Percentiles rank a stretch among this genome's conserved stretches.
phyloP scores from a whole-genome alignment of 1,139 yeast genomes.

The Blastobotrys raffinosifermentans region DNA sequence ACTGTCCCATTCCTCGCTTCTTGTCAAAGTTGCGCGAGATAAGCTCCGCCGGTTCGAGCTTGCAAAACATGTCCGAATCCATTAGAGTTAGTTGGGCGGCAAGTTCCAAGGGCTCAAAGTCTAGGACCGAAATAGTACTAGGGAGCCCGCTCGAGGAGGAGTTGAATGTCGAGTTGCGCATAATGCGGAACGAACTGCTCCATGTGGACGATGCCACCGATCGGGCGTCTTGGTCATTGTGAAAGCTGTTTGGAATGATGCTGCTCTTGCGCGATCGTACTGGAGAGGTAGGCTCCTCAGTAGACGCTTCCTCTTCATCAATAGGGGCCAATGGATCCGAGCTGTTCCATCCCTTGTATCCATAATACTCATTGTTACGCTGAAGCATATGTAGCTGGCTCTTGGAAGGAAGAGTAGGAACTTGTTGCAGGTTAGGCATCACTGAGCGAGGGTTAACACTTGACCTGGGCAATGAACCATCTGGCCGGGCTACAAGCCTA shows the following conservation, averaged over 20 bases:
- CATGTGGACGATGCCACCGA: slow-evolving; percentile 13
- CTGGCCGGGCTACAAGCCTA: slow-evolving; percentile 20
- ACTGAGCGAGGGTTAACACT: slow-evolving; percentile 8
- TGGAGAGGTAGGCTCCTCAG: not conserved
- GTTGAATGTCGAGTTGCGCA: slow-evolving; percentile 13
- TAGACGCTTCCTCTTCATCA: slow-evolving; percentile 3
- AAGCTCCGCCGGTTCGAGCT: slow-evolving; percentile 65
- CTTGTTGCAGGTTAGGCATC: not conserved
- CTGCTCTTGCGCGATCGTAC: not conserved
- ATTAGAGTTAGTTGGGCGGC: slow-evolving; percentile 82
- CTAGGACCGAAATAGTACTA: slow-evolving; percentile 37
- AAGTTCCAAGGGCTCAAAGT: slow-evolving; percentile 70
- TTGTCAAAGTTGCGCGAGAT: slow-evolving; percentile 67
- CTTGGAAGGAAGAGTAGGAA: slow-evolving; percentile 6
- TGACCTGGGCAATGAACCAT: slow-evolving; percentile 10
- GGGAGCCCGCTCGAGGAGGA: not conserved
- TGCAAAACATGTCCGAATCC: slow-evolving; percentile 66
- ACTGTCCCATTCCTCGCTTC: slow-evolving; percentile 50
- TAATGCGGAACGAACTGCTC: slow-evolving; percentile 17
- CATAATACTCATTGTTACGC: slow-evolving; percentile 16
- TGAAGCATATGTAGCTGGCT: slow-evolving; percentile 16
- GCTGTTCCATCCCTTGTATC: slow-evolving; percentile 13
- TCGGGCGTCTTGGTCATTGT: too few species aligned
- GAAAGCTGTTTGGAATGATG: slow-evolving; percentile 2
- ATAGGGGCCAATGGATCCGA: slow-evolving; percentile 3